Percentiles rank a stretch among this genome's conserved stretches.
phyloP scores from a whole-genome alignment of 2,329 filamentous ascomycete genomes.

The Fusarium bactridioides region DNA sequence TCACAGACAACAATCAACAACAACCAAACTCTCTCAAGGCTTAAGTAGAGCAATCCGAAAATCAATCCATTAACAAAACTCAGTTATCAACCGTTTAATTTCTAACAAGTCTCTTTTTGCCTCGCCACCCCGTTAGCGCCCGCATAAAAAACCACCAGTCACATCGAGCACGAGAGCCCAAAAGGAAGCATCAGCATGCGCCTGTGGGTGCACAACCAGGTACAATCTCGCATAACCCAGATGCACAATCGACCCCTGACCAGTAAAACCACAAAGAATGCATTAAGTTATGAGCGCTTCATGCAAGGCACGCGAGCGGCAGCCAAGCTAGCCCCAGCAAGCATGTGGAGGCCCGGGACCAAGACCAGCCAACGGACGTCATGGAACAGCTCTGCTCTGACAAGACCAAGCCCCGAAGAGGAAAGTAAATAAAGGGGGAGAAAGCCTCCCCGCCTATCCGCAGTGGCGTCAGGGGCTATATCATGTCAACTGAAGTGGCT shows the following conservation, averaged over 20 bases:
- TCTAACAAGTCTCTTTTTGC: constrained; percentile 25
- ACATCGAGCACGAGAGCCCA: neutral
- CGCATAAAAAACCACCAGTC: constrained; percentile 22
- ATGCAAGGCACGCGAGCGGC: constrained; percentile 30
- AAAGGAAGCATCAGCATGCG: neutral
- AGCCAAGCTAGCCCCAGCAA: constrained; percentile 14
- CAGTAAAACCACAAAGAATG: constrained; percentile 13
- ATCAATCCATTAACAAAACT: neutral
- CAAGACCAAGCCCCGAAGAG: constrained; percentile 15
- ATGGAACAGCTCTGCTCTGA: constrained; percentile 16
- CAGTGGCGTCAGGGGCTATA: constrained; percentile 32
- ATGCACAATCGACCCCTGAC: constrained; percentile 26
- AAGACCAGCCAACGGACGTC: constrained; percentile 20
- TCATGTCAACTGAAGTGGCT: constrained; percentile 13
- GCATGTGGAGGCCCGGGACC: constrained; percentile 14
- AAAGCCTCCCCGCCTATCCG: constrained; percentile 24
- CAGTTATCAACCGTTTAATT: constrained; percentile 28
- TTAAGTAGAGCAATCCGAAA: neutral
- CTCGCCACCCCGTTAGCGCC: constrained; percentile 34
- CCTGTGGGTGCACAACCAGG: constrained; percentile 11
- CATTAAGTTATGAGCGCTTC: constrained; percentile 31
- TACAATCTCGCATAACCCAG: constrained; percentile 26
- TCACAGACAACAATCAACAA: neutral
- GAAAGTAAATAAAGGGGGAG: constrained; percentile 37
- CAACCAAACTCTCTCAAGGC: neutral